Conservation (phyloP, 2,329 filamentous ascomycete genomes). For the Berkeleyomyces basicola region DNA sequence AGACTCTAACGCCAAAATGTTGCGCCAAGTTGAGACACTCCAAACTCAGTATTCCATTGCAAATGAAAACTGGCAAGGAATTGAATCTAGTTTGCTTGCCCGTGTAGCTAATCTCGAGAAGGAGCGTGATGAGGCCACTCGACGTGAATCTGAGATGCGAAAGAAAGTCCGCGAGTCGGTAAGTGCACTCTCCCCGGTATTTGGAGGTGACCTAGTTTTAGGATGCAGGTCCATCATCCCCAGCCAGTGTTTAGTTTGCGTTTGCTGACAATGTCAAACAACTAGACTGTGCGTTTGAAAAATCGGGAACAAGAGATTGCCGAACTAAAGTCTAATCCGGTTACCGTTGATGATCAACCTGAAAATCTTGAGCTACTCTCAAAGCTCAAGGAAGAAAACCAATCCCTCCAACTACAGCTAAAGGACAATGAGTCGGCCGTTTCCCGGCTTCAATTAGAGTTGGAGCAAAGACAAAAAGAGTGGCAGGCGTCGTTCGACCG, state of each 20-base stretch:
- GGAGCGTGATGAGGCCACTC: conserved; percentile 72
- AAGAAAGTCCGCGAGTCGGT: conserved; percentile 79
- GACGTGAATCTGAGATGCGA: conserved; percentile 71
- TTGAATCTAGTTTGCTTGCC: conserved; percentile 71
- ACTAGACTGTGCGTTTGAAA: conserved; percentile 25
- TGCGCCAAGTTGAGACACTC: conserved; percentile 86
- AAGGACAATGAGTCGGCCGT: neutral
- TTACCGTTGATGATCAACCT: neutral
- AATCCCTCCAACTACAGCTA: neutral
- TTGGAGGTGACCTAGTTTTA: neutral
- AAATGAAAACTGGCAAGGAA: conserved; percentile 94
- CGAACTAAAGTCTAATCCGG: conserved; percentile 32
- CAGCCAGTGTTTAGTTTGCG: no score
- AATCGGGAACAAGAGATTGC: conserved; percentile 73
- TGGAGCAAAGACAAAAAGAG: neutral
- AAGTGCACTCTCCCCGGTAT: conserved; percentile 21
- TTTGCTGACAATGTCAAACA: neutral
- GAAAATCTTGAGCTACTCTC: neutral
- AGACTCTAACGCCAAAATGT: conserved; percentile 72
- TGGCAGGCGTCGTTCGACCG: neutral
- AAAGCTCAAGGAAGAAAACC: neutral
- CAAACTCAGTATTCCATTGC: conserved; percentile 91
- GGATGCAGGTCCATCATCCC: no score
- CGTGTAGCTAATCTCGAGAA: conserved; percentile 67
- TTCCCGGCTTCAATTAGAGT: conserved; percentile 4